A percentile compares a stretch with the other conserved stretches of the same genome.
These are phyloP conservation scores for Aegilops bicornis DNA, from an alignment of 176 grass and related monocot genomes.

Conservation along the genomic window DNA sequence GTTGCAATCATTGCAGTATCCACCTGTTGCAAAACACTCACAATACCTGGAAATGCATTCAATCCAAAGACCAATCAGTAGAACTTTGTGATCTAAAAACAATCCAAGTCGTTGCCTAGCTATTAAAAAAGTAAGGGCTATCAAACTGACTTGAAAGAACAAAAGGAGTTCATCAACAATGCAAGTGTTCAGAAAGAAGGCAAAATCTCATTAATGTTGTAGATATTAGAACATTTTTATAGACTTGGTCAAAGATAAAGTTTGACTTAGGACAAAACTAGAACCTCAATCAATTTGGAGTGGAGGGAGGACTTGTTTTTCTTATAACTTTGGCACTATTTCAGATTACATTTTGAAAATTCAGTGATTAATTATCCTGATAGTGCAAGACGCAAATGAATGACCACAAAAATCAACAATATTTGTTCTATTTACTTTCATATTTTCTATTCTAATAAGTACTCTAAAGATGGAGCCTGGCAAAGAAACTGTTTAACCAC, in stretches of 20 bases:
- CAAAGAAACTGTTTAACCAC: not conserved
- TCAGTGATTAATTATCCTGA: not conserved
- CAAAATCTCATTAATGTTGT: not conserved
- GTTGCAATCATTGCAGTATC: slow-evolving; percentile 46
- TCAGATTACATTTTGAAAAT: not conserved
- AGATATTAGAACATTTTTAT: not conserved
- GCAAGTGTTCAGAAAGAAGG: not conserved
- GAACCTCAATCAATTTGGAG: not conserved
- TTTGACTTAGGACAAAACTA: not conserved
- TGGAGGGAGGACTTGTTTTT: not conserved
- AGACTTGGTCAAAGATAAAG: not conserved
- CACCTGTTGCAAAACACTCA: slow-evolving; percentile 40
- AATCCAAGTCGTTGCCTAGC: not conserved
- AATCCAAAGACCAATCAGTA: not conserved
- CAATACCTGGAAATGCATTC: slow-evolving; percentile 45
- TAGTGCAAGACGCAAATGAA: not conserved
- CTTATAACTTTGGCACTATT: not conserved
- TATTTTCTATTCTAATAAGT: not conserved
- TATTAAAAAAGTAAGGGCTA: not conserved
- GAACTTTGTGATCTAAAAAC: not conserved
- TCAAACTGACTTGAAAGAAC: not conserved
- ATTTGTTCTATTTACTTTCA: not conserved
- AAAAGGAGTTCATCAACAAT: not conserved
- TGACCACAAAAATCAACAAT: not conserved
- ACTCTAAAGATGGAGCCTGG: not conserved